Evolutionary conservation across 2,329 filamentous ascomycete genomes (phyloP).

Genomic region (Bretziella fagacearum): DNA sequence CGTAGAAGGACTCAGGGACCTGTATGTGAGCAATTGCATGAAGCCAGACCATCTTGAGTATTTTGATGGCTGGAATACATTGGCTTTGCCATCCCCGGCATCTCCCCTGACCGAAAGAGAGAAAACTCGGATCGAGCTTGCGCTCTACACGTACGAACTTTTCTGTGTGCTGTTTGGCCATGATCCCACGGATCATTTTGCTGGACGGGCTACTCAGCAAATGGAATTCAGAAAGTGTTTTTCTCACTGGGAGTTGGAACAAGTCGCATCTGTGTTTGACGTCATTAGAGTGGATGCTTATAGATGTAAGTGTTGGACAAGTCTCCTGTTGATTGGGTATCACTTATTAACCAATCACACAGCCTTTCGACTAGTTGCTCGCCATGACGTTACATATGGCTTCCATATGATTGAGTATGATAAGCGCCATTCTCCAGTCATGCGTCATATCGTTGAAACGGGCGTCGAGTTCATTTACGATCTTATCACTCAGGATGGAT

Average conservation of each 20-base stretch:
- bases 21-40: background rate
- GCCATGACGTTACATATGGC: conserved; percentile 13
- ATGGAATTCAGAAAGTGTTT: conserved; percentile 7
- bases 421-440: conserved; percentile 9
- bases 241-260: conserved; percentile 10
- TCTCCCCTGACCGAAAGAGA: background rate
- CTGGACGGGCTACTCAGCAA: conserved; percentile 4
- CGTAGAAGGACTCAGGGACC: background rate
- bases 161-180: conserved; percentile 13
- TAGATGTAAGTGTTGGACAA: conserved; percentile 1
- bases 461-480: conserved; percentile 12
- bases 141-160: conserved; percentile 11
- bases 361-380: conserved; percentile 14
- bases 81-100: conserved; percentile 1
- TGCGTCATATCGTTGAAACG: conserved; percentile 12
- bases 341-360: background rate
- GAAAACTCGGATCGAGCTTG: conserved; percentile 5
- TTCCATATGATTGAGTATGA: conserved; percentile 10
- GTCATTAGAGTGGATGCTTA: conserved; percentile 2
- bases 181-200: background rate
- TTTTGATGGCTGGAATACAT: conserved; percentile 5
- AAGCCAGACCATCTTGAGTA: background rate
- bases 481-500: background rate
- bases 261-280: conserved; percentile 13
- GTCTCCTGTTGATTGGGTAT: background rate